Evolutionary conservation across 257 asterid species (phyloP).

Genomic region (Craterostigma plantagineum): DNA sequence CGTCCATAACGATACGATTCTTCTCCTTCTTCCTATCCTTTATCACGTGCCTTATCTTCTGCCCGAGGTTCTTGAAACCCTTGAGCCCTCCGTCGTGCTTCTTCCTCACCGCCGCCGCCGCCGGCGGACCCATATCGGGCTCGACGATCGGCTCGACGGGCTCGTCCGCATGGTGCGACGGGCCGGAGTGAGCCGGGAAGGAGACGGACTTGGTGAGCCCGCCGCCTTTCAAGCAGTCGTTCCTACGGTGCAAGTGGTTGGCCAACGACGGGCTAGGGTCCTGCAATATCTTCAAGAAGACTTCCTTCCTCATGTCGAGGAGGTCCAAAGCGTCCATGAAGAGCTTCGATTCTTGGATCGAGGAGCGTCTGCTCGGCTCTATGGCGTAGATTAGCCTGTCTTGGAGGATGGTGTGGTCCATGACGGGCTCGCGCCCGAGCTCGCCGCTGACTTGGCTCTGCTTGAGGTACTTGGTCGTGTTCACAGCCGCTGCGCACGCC

Average conservation of each 20-base stretch:
- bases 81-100: constrained; percentile 23
- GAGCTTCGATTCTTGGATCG: constrained; percentile 49
- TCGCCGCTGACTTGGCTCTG: constrained; percentile 18
- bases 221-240: constrained; percentile 7
- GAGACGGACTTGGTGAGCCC: constrained; percentile 46
- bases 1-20: constrained; percentile 59
- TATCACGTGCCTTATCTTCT: constrained; percentile 42
- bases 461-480: constrained; percentile 22
- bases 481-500: constrained; percentile 16
- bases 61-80: constrained; percentile 45
- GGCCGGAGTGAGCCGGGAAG: constrained; percentile 31
- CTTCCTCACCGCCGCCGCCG: constrained; percentile 11
- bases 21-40: constrained; percentile 49
- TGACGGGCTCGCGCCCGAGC: constrained; percentile 16
- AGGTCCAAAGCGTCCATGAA: constrained; percentile 62
- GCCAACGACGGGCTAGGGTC: constrained; percentile 46
- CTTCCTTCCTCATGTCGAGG: constrained; percentile 55
- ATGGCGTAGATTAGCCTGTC: constrained; percentile 27
- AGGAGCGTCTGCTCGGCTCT: constrained; percentile 25
- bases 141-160: constrained; percentile 5
- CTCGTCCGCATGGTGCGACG: not conserved
- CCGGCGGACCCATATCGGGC: constrained; percentile 4
- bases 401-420: constrained; percentile 33
- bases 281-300: constrained; percentile 47
- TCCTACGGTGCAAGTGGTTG: constrained; percentile 31